A percentile compares a stretch with the other conserved stretches of the same genome.
phyloP scores from a whole-genome alignment of 371 early-diverging fungal species.

The Dinochytrium kinnereticum region DNA sequence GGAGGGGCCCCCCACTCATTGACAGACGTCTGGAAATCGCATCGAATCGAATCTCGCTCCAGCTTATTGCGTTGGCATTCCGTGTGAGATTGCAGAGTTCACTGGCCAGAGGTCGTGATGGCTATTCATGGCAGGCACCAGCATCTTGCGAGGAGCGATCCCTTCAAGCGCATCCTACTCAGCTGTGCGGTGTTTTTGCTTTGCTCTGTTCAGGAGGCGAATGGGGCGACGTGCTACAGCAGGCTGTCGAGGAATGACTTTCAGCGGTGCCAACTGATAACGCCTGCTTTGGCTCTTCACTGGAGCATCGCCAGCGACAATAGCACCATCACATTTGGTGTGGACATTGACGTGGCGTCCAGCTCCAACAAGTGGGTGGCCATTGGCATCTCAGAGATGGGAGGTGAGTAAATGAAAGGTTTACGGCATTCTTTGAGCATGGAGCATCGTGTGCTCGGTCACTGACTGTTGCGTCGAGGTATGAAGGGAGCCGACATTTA shows the following conservation, averaged over 20 bases:
- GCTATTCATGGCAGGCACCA: too few relatives aligned
- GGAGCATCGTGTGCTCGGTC: not conserved
- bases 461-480: not conserved
- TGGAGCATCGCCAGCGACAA: constrained; percentile 14
- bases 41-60: too few relatives aligned
- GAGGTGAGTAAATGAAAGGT: constrained; percentile 8
- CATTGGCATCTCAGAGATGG: constrained; percentile 3
- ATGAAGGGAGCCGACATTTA: constrained; percentile 32
- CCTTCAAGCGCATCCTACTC: too few relatives aligned
- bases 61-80: too few relatives aligned
- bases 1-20: too few relatives aligned
- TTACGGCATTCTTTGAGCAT: not conserved
- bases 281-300: constrained; percentile 18
- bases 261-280: constrained; percentile 11
- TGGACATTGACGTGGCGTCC: constrained; percentile 28
- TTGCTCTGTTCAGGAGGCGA: not conserved
- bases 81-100: too few relatives aligned
- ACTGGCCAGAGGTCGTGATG: too few relatives aligned
- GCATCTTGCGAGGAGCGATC: too few relatives aligned
- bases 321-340: constrained; percentile 23
- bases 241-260: constrained; percentile 15
- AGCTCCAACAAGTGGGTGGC: constrained; percentile 7
- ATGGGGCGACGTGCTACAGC: constrained; percentile 10
- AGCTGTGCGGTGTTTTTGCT: too few relatives aligned
- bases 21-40: too few relatives aligned